These are phyloP conservation scores for Phytopythium litorale DNA, from an alignment of 352 stramenopile genomes.

Conservation along the genomic window DNA sequence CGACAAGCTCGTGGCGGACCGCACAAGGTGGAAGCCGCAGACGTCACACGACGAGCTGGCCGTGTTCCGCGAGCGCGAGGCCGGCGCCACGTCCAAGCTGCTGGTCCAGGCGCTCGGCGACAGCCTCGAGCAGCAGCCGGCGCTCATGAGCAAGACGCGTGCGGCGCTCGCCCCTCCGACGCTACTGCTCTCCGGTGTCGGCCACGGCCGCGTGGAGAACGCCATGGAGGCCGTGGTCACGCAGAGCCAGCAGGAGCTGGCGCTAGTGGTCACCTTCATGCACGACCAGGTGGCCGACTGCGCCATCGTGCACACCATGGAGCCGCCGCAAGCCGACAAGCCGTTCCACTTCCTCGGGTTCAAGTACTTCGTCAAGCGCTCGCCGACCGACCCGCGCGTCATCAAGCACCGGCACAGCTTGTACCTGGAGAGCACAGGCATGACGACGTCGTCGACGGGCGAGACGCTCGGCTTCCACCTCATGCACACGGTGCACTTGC, in stretches of 20 bases:
- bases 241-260: slow-evolving; percentile 38
- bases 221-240: slow-evolving; percentile 47
- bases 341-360: slow-evolving; percentile 49
- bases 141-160: slow-evolving; percentile 15
- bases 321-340: slow-evolving; percentile 32
- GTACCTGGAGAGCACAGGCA: slow-evolving; percentile 40
- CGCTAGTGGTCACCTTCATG: slow-evolving; percentile 49
- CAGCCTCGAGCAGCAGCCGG: slow-evolving; percentile 16
- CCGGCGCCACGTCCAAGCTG: slow-evolving; percentile 18
- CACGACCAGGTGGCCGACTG: slow-evolving; percentile 54
- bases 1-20: slow-evolving; percentile 17
- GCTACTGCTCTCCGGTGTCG: slow-evolving; percentile 30
- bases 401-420: slow-evolving; percentile 29
- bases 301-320: slow-evolving; percentile 45
- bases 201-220: slow-evolving; percentile 36
- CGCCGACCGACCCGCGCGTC: slow-evolving; percentile 21
- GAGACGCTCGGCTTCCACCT: slow-evolving; percentile 40
- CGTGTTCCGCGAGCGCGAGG: slow-evolving; percentile 37
- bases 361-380: slow-evolving; percentile 55
- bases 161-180: slow-evolving; percentile 18
- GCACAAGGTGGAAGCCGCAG: slow-evolving; percentile 32
- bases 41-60: slow-evolving; percentile 33
- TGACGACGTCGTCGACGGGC: slow-evolving; percentile 23
- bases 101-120: slow-evolving; percentile 17
- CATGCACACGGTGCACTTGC: slow-evolving; percentile 34